Percentiles rank a stretch among this genome's conserved stretches.
Conservation (phyloP, 148 eudicot species). For the Rhododendron griersonianum region DNA sequence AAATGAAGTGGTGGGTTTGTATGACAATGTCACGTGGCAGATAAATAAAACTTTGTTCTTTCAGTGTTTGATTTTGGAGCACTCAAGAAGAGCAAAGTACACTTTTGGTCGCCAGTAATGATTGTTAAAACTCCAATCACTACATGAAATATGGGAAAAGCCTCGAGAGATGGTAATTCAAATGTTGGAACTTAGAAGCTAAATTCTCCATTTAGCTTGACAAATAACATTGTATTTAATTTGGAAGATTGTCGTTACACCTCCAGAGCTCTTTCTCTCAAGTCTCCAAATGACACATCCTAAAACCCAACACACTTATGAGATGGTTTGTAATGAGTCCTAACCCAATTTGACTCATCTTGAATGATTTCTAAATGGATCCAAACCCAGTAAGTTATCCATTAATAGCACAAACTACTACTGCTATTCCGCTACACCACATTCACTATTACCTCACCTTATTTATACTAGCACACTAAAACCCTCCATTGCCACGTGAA, state of each 20-base stretch:
- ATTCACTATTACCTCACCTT: too few species aligned
- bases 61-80: neutral
- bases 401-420: too few species aligned
- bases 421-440: too few species aligned
- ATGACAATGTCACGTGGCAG: neutral
- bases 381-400: too few species aligned
- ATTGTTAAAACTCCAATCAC: neutral
- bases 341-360: too few species aligned
- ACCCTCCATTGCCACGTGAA: too few species aligned
- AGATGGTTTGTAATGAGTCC: too few species aligned
- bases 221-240: neutral
- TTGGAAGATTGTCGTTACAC: neutral
- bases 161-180: neutral
- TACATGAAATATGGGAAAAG: neutral
- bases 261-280: neutral
- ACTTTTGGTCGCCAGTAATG: neutral
- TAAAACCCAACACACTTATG: too few species aligned
- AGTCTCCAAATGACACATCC: neutral
- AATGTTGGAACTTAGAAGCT: neutral
- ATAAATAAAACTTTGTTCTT: neutral
- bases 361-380: too few species aligned
- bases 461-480: too few species aligned
- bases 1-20: neutral
- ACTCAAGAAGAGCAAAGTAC: neutral
- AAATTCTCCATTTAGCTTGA: neutral